Evolutionary conservation across 495 filamentous ascomycete species (phyloP), one percentile per base, ranked within the genome.

Genomic region (Acidiella bohemica): DNA sequence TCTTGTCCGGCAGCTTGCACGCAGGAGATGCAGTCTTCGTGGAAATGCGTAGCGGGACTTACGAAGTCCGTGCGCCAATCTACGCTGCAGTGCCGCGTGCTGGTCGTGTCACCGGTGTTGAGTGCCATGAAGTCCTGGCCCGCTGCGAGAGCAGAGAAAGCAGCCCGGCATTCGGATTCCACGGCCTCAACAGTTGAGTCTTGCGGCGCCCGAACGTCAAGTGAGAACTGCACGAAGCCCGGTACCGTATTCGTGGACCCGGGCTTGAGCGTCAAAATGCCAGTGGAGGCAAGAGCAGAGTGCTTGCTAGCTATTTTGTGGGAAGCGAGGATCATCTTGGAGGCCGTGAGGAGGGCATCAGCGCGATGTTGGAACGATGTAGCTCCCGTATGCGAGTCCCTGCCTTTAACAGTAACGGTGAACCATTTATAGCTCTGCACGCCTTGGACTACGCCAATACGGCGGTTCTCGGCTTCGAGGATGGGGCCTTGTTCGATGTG

Each of bases 401-500:
- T 60, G 11, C 81, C 81, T 13, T 59, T 60, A 8, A 88, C 67
- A 13, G 70, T 71, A 9, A 88, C 55, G 3, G 70, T 79, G 55
- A 71, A 75, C 81, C 82, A 85, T 34, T 70, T 71, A 53, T 79
- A 84, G 11, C 70, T 71, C 46, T 76, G 72, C 6, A 80, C 80
- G 24, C 78, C 82, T 17, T 69, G 68, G 16, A 86, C 81, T 5
- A 83, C 69, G 6, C 80, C 81, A 18, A 85, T 70, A 26, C 74
- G 75, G 47, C 76, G 66, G 14, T 64, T 58, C 17, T 71, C 66
- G 2, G 63, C 59, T 37, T 83, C 71, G 2, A 88, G 67, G 28
- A 78, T 72, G 12, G 80, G 80, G 0, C 80, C 81, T 59, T 88
- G 81, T 52, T 88, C 82, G 39, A 88, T 86, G 50, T 87, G 82